These are phyloP conservation scores for Malassezia dermatis DNA, from an alignment of 1,284 basidiomycete genomes.

Conservation along the genomic window DNA sequence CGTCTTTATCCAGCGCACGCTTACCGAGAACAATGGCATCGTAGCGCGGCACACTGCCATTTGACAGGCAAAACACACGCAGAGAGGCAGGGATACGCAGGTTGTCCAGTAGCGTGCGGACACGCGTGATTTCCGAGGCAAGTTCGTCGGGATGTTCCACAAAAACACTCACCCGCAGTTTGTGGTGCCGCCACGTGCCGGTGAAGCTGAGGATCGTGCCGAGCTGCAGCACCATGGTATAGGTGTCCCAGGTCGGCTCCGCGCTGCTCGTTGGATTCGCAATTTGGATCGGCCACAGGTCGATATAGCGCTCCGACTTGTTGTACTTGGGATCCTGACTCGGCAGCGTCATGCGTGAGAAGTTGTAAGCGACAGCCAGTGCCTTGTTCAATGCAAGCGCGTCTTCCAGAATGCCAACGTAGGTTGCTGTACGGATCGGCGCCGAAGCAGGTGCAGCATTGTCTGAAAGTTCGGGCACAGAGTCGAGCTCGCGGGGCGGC, in stretches of 20 bases:
- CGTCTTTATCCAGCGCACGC: conserved; percentile 21
- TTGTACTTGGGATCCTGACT: conserved; percentile 8
- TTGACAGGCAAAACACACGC: conserved; percentile 41
- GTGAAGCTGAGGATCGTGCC: conserved; percentile 46
- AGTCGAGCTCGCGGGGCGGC: not conserved
- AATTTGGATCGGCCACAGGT: conserved; percentile 47
- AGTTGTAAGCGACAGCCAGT: conserved; percentile 42
- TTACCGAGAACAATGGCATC: conserved; percentile 39
- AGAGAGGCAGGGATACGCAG: conserved; percentile 42
- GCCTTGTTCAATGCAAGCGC: conserved; percentile 46
- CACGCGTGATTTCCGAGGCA: conserved; percentile 33
- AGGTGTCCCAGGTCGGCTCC: conserved; percentile 41
- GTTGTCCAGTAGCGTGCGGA: conserved; percentile 42
- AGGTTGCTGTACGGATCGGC: conserved; percentile 38
- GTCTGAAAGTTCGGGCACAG: conserved; percentile 31
- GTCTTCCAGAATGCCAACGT: conserved; percentile 46
- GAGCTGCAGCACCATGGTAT: conserved; percentile 47
- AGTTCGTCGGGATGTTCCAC: conserved; percentile 41
- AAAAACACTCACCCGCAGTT: conserved; percentile 44
- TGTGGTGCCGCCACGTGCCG: conserved; percentile 42
- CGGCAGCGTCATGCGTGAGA: conserved; percentile 35
- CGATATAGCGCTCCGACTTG: conserved; percentile 30
- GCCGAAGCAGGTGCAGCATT: conserved; percentile 36
- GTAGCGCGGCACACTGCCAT: conserved; percentile 33
- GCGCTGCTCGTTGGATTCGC: conserved; percentile 31